Percentiles rank a stretch among this genome's conserved stretches.
phyloP scores from a whole-genome alignment of 2,329 filamentous ascomycete species.

The Hypoxylon sp. region DNA sequence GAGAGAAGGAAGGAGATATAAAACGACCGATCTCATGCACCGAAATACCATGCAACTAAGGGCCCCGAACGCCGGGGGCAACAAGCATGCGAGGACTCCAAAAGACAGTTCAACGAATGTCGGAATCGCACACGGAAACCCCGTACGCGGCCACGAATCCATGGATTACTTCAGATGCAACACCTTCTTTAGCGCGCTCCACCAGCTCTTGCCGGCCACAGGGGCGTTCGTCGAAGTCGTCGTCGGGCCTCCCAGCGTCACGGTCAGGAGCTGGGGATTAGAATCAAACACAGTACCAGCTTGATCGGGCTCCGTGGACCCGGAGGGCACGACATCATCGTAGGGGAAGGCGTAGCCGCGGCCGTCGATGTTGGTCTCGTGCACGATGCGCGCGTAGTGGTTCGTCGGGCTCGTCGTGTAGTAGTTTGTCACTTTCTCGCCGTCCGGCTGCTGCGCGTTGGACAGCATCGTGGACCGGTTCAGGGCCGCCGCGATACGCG shows the following conservation, averaged over 20 bases:
- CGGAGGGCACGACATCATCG: constrained; percentile 74
- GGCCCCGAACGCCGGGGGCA: constrained; percentile 11
- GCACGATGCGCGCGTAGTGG: constrained; percentile 76
- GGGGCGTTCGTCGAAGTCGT: constrained; percentile 13
- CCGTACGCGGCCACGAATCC: too few relatives aligned
- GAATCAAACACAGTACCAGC: constrained; percentile 73
- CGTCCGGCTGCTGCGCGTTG: constrained; percentile 66
- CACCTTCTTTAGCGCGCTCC: constrained; percentile 29
- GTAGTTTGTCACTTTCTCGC: constrained; percentile 64
- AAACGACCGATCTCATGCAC: constrained; percentile 40
- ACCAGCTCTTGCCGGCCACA: constrained; percentile 22
- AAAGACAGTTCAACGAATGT: constrained; percentile 11
- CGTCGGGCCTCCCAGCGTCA: constrained; percentile 69
- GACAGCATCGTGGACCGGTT: constrained; percentile 78
- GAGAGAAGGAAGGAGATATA: constrained; percentile 5
- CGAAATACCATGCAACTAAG: constrained; percentile 26
- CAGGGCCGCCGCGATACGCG: constrained; percentile 81
- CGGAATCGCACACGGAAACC: constrained; percentile 1
- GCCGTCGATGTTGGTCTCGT: constrained; percentile 70
- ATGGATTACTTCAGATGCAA: constrained; percentile 28
- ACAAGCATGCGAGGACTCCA: background rate
- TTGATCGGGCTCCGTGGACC: constrained; percentile 66
- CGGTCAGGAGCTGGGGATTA: constrained; percentile 68
- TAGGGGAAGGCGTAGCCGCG: constrained; percentile 80
- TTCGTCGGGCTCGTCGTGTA: constrained; percentile 72